Evolutionary conservation across 2,329 filamentous ascomycete species (phyloP).

Genomic region (Epicoccum nigrum): DNA sequence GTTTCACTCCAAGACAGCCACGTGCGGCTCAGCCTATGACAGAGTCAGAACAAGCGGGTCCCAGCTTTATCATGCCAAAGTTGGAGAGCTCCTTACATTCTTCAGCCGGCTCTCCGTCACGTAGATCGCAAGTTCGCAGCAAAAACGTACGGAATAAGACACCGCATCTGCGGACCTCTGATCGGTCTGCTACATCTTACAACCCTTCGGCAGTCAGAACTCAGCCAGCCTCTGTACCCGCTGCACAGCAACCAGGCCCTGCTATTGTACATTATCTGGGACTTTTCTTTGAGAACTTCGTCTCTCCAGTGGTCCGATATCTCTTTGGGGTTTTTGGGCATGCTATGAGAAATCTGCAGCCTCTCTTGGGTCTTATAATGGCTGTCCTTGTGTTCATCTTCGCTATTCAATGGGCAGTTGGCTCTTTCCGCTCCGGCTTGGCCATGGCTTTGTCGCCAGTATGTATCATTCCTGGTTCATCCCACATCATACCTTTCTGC

Average conservation of each 20-base stretch:
- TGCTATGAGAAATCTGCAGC: constrained; percentile 67
- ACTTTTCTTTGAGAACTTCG: constrained; percentile 41
- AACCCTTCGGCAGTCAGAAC: neutral
- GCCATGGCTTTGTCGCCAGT: constrained; percentile 70
- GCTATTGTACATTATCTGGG: constrained; percentile 32
- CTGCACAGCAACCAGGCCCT: constrained; percentile 16
- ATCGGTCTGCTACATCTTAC: constrained; percentile 8
- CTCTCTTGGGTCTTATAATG: constrained; percentile 64
- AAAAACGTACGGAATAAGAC: constrained; percentile 16
- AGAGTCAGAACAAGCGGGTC: constrained; percentile 36
- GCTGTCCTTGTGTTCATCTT: constrained; percentile 61
- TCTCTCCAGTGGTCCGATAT: constrained; percentile 55
- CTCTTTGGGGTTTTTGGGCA: constrained; percentile 62
- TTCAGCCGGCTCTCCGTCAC: constrained; percentile 29
- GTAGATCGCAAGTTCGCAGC: constrained; percentile 28
- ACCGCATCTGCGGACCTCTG: constrained; percentile 10
- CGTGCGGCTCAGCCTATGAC: constrained; percentile 22
- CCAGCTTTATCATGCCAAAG: constrained; percentile 53
- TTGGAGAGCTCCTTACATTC: constrained; percentile 31
- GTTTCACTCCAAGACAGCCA: constrained; percentile 12
- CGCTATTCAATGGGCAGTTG: constrained; percentile 60
- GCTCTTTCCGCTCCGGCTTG: constrained; percentile 67
- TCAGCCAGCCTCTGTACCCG: neutral
- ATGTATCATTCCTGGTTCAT: constrained; percentile 71
- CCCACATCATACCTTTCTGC: constrained; percentile 71